A percentile compares a stretch with the other conserved stretches of the same genome.
phyloP scores from a whole-genome alignment of 2,329 filamentous ascomycete species.

The Xylariaceae sp. region DNA sequence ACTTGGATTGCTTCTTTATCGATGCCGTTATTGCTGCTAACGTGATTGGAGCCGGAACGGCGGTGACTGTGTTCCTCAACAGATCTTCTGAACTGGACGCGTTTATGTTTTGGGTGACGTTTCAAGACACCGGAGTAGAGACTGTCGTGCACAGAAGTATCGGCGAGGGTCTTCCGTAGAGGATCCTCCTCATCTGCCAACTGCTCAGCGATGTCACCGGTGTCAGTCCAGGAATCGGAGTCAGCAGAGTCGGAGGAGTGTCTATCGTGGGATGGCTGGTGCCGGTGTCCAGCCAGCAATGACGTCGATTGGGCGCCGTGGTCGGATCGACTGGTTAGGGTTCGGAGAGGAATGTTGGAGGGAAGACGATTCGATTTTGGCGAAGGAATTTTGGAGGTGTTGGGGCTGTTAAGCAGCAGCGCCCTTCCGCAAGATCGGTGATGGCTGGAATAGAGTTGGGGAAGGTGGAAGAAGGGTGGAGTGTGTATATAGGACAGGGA shows the following conservation, averaged over 20 bases:
- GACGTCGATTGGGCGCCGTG: conserved; percentile 48
- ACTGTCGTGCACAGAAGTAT: conserved; percentile 64
- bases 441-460: conserved; percentile 30
- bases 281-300: conserved; percentile 48
- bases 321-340: conserved; percentile 55
- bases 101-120: conserved; percentile 56
- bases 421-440: conserved; percentile 55
- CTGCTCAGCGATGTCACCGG: conserved; percentile 92
- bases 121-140: conserved; percentile 55
- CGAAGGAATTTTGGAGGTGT: conserved; percentile 82
- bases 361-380: conserved; percentile 68
- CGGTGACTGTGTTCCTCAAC: conserved; percentile 43
- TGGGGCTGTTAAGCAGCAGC: conserved; percentile 80
- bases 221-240: conserved; percentile 86
- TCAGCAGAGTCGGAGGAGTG: conserved; percentile 57
- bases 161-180: conserved; percentile 68
- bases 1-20: conserved; percentile 82
- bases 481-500: conserved; percentile 32
- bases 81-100: conserved; percentile 68
- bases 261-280: conserved; percentile 47
- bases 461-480: conserved; percentile 41
- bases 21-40: conserved; percentile 49
- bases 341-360: conserved; percentile 87
- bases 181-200: conserved; percentile 82
- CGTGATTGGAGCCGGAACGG: conserved; percentile 41